Evolutionary conservation across 225 moss, liverwort and hornwort genomes (phyloP).

Genomic region (Sphagnum contortum): DNA sequence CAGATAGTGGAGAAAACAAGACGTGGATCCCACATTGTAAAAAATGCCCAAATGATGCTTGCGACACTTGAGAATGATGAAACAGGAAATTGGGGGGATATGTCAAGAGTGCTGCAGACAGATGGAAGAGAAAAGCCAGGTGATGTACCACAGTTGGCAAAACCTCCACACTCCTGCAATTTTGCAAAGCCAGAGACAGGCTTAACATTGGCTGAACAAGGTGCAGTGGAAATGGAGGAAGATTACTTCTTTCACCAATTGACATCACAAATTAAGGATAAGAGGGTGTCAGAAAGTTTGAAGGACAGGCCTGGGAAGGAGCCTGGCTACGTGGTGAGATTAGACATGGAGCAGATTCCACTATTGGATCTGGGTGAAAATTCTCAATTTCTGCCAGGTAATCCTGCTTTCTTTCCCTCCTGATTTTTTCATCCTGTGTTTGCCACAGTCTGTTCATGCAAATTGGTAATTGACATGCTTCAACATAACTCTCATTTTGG

Average conservation of each 20-base stretch:
- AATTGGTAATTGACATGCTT: too few species aligned
- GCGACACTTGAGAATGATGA: slow-evolving; percentile 40
- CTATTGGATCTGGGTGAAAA: slow-evolving; percentile 16
- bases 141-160: slow-evolving; percentile 14
- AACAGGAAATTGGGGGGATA: slow-evolving; percentile 2
- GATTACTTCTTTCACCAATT: slow-evolving; percentile 36
- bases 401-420: too few species aligned
- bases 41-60: slow-evolving; percentile 40
- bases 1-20: slow-evolving; percentile 50
- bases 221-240: slow-evolving; percentile 11
- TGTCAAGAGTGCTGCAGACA: slow-evolving; percentile 6
- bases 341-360: slow-evolving; percentile 10
- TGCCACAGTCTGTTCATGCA: too few species aligned
- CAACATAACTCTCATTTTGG: too few species aligned
- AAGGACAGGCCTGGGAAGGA: slow-evolving; percentile 16
- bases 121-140: slow-evolving; percentile 20
- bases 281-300: slow-evolving; percentile 11
- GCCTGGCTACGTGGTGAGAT: slow-evolving; percentile 8
- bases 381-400: slow-evolving; percentile 4
- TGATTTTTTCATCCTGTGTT: too few species aligned
- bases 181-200: too few species aligned
- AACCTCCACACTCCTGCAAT: neutral
- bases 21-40: slow-evolving; percentile 38
- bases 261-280: slow-evolving; percentile 28
- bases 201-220: too few species aligned